Conservation (phyloP, 2,329 filamentous ascomycete species). For the Rhinocladiella similis region DNA sequence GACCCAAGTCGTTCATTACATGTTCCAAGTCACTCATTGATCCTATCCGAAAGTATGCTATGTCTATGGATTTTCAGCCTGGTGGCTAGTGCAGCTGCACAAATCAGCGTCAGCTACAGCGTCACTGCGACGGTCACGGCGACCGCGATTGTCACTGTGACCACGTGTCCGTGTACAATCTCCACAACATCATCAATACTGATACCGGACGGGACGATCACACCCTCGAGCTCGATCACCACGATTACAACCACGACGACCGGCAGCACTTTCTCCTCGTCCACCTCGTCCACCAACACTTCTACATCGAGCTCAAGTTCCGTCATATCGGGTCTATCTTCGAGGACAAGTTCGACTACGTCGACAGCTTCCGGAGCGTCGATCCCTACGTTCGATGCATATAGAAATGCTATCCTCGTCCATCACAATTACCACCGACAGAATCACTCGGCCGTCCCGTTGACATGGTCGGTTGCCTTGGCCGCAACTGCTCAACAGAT, state of each 20-base stretch:
- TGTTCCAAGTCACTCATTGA: not conserved
- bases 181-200: slow-evolving; percentile 6
- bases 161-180: slow-evolving; percentile 17
- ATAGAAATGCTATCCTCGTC: slow-evolving; percentile 46
- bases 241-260: not conserved
- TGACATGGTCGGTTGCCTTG: slow-evolving; percentile 66
- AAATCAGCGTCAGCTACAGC: slow-evolving; percentile 18
- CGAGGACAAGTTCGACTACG: not conserved
- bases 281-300: not conserved
- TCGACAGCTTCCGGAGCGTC: slow-evolving; percentile 2
- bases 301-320: not conserved
- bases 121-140: slow-evolving; percentile 15
- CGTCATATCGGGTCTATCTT: not conserved
- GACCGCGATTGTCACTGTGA: slow-evolving; percentile 12
- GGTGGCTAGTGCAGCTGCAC: slow-evolving; percentile 9
- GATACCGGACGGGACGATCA: slow-evolving; percentile 4
- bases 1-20: slow-evolving; percentile 21
- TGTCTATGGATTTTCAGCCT: slow-evolving; percentile 6
- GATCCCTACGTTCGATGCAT: slow-evolving; percentile 20
- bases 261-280: not conserved
- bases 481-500: slow-evolving; percentile 63
- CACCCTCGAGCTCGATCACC: not conserved
- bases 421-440: slow-evolving; percentile 84
- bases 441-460: slow-evolving; percentile 70
- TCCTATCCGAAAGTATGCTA: slow-evolving; percentile 10